Evolutionary conservation across 2,329 filamentous ascomycete species (phyloP).

Genomic region (Nectriaceae sp.): DNA sequence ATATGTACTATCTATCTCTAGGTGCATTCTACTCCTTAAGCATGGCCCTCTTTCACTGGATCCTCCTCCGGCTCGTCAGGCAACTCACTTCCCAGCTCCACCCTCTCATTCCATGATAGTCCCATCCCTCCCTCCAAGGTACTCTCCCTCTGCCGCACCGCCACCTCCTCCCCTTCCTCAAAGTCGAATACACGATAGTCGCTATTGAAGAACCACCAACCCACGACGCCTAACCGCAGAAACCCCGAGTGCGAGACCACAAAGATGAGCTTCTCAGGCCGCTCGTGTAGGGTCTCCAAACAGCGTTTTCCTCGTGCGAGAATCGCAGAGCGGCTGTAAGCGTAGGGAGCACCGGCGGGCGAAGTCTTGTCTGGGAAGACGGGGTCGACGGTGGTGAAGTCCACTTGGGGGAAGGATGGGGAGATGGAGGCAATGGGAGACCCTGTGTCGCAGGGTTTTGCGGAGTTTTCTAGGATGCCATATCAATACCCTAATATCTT

Average conservation of each 20-base stretch:
- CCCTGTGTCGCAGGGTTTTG: constrained; percentile 64
- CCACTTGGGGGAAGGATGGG: constrained; percentile 54
- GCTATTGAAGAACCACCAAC: constrained; percentile 59
- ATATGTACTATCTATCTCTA: neutral
- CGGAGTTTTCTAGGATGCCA: constrained; percentile 48
- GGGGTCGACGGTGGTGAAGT: constrained; percentile 59
- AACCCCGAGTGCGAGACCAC: constrained; percentile 69
- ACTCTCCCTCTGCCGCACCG: constrained; percentile 48
- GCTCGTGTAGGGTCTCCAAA: constrained; percentile 50
- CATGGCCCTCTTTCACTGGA: neutral
- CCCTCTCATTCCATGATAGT: constrained; percentile 35
- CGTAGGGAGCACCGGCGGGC: constrained; percentile 47
- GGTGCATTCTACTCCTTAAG: neutral
- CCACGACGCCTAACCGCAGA: constrained; percentile 57
- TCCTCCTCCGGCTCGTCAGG: constrained; percentile 32
- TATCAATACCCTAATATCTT: neutral
- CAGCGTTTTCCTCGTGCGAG: constrained; percentile 55
- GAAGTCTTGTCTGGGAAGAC: constrained; percentile 65
- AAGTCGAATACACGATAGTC: constrained; percentile 67
- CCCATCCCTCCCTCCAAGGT: constrained; percentile 39
- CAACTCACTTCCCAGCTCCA: constrained; percentile 41
- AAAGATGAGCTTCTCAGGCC: constrained; percentile 62
- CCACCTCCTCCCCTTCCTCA: constrained; percentile 29
- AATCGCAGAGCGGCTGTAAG: constrained; percentile 53
- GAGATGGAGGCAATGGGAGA: constrained; percentile 45